phyloP scores from a whole-genome alignment of 257 asterid genomes.

The Mentha longifolia region DNA sequence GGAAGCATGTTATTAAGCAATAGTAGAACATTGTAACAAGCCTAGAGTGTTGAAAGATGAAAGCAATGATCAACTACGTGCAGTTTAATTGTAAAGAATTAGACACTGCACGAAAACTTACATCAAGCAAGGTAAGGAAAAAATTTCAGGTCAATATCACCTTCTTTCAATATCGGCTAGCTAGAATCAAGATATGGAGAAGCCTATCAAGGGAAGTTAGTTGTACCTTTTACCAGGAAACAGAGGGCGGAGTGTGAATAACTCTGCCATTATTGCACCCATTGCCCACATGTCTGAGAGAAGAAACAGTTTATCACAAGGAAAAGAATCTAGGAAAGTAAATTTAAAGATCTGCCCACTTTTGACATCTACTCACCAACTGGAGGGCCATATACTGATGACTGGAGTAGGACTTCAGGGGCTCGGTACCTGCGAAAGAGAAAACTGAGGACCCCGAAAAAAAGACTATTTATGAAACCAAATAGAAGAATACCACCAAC shows the following conservation, averaged over 20 bases:
- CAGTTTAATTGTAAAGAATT: background rate
- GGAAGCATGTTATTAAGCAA: constrained; percentile 13
- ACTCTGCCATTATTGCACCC: constrained; percentile 86
- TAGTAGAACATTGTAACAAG: constrained; percentile 16
- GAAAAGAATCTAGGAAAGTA: constrained; percentile 6
- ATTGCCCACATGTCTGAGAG: constrained; percentile 82
- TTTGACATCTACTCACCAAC: constrained; percentile 54
- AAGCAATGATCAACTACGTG: constrained; percentile 1
- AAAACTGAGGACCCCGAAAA: constrained; percentile 21
- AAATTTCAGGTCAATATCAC: background rate
- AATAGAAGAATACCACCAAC: constrained; percentile 40
- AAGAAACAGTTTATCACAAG: constrained; percentile 26
- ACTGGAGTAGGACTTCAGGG: constrained; percentile 74
- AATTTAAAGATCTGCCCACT: background rate
- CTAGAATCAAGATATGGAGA: constrained; percentile 9
- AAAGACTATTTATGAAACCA: background rate
- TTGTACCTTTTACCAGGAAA: constrained; percentile 72
- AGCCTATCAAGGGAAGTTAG: constrained; percentile 14
- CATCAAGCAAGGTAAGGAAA: constrained; percentile 5
- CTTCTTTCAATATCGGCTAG: constrained; percentile 12
- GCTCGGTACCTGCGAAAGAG: constrained; percentile 65
- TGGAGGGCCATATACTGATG: constrained; percentile 60
- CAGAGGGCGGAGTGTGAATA: constrained; percentile 63
- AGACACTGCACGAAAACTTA: background rate
- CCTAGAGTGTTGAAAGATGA: background rate